phyloP scores from a whole-genome alignment of 2,329 filamentous ascomycete genomes.

The Byssochlamys sp. region DNA sequence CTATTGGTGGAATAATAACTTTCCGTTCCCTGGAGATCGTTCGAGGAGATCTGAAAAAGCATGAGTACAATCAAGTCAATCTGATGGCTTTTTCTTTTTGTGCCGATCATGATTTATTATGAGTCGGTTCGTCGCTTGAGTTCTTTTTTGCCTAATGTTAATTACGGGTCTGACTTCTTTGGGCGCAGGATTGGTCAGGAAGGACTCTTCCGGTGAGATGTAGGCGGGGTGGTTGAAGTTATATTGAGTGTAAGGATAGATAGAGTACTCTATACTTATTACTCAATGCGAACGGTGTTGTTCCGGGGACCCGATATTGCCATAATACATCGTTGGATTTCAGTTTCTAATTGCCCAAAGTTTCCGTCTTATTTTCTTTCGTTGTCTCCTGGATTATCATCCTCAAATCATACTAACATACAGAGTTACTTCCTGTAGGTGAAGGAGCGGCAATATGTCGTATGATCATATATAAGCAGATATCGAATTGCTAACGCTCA shows the following conservation, averaged over 20 bases:
- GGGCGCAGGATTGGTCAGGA: not conserved
- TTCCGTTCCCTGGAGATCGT: not conserved
- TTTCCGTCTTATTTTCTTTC: not conserved
- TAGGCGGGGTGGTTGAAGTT: not conserved
- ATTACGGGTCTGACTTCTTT: not conserved
- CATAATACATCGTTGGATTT: not conserved
- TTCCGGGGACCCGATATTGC: not conserved
- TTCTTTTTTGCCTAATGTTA: not conserved
- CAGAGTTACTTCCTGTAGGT: not conserved
- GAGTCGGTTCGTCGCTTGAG: too few species aligned
- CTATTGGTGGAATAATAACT: constrained; percentile 6
- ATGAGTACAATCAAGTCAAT: not conserved
- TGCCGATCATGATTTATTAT: not conserved
- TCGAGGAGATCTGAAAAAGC: not conserved
- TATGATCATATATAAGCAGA: too few species aligned
- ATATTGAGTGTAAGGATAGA: not conserved
- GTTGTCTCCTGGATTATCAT: not conserved
- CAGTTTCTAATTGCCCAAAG: not conserved
- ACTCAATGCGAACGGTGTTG: not conserved
- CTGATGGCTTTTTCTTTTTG: too few species aligned
- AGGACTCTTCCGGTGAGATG: not conserved
- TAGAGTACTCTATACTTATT: too few species aligned
- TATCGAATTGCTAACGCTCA: too few species aligned
- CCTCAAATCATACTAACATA: too few species aligned
- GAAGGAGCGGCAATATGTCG: not conserved